Evolutionary conservation across 2,329 filamentous ascomycete species (phyloP).

Genomic region (Phoma sp.): DNA sequence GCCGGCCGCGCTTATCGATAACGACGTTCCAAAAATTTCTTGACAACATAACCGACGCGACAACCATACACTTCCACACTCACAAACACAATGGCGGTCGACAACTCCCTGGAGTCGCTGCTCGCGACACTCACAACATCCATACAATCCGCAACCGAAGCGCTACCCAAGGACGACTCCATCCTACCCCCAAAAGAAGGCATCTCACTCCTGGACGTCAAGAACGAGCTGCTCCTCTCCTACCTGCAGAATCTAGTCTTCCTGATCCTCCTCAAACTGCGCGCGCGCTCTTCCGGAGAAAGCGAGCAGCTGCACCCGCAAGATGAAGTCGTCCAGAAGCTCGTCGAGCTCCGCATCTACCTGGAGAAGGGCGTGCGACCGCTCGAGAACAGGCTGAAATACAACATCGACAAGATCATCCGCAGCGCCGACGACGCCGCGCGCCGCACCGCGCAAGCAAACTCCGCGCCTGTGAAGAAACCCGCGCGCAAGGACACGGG

Average conservation of each 20-base stretch:
- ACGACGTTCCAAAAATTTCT: conserved; percentile 13
- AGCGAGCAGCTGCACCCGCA: conserved; percentile 55
- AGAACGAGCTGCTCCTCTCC: conserved; percentile 95
- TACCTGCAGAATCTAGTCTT: conserved; percentile 96
- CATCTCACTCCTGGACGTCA: conserved; percentile 92
- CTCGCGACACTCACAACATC: conserved; percentile 61
- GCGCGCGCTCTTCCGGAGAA: conserved; percentile 42
- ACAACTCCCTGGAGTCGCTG: conserved; percentile 49
- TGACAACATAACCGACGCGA: background rate
- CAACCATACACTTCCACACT: background rate
- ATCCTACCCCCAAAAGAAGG: conserved; percentile 79
- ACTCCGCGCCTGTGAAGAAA: conserved; percentile 20
- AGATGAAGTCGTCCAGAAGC: conserved; percentile 77
- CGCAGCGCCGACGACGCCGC: conserved; percentile 78
- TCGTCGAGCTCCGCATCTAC: conserved; percentile 91
- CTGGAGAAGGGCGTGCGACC: conserved; percentile 91
- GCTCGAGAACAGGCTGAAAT: conserved; percentile 86
- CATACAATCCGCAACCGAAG: conserved; percentile 64
- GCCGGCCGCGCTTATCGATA: conserved; percentile 5
- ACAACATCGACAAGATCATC: conserved; percentile 94
- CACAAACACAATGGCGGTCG: conserved; percentile 42
- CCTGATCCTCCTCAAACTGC: conserved; percentile 79
- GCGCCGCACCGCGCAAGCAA: conserved; percentile 36
- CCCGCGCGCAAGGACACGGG: conserved; percentile 47
- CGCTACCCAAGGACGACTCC: conserved; percentile 58